These are phyloP conservation scores for Hortaea werneckii DNA, from an alignment of 2,329 filamentous ascomycete genomes.

Conservation along the genomic window DNA sequence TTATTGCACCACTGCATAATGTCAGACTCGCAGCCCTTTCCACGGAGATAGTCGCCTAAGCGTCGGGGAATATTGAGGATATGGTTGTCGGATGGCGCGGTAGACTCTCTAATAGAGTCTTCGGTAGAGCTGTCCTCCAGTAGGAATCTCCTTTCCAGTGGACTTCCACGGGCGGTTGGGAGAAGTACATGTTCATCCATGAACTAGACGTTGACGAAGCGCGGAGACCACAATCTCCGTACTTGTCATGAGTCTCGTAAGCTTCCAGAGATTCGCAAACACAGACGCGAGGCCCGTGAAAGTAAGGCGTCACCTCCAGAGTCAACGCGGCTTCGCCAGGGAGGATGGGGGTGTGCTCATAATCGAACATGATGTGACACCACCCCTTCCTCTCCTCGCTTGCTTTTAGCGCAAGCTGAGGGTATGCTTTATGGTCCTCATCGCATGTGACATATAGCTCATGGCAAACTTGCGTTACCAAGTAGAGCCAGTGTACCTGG, in stretches of 20 bases:
- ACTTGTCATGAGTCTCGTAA: background rate
- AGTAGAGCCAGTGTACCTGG: background rate
- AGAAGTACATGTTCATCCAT: background rate
- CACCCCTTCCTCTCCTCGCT: background rate
- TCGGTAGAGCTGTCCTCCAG: too few species aligned
- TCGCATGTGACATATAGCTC: background rate
- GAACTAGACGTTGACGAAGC: background rate
- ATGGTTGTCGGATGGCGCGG: too few species aligned
- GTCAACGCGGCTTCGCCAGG: too few species aligned
- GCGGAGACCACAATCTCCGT: background rate
- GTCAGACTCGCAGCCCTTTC: too few species aligned
- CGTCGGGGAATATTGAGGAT: too few species aligned
- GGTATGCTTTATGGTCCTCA: background rate
- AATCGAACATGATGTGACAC: background rate
- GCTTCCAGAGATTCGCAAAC: too few species aligned
- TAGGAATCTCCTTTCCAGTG: background rate
- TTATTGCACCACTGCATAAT: too few species aligned
- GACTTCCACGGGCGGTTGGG: background rate
- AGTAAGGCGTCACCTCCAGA: too few species aligned
- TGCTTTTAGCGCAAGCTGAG: background rate
- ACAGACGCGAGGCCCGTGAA: background rate
- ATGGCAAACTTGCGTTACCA: background rate
- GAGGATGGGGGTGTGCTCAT: background rate
- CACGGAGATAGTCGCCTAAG: too few species aligned
- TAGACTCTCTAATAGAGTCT: too few species aligned